Evolutionary conservation across 176 grass and related monocot genomes (phyloP).

Genomic region (Luzula sylvatica): DNA sequence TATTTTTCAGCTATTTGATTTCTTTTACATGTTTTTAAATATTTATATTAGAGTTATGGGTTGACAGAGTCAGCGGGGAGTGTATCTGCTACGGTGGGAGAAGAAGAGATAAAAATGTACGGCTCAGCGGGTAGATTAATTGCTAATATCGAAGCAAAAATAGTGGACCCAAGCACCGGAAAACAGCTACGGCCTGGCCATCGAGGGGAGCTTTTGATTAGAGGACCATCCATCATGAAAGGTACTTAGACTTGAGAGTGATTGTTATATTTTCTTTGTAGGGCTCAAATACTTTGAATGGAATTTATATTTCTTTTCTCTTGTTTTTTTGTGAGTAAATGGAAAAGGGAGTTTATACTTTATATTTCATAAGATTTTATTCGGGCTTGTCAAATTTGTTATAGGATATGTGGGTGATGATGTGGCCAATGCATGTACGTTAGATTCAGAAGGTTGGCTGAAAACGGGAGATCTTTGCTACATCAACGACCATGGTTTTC

Average conservation of each 20-base stretch:
- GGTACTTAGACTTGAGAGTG: slow-evolving; percentile 5
- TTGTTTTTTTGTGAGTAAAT: no score
- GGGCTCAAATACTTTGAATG: no score
- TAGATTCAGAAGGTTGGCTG: slow-evolving; percentile 12
- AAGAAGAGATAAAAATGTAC: slow-evolving; percentile 39
- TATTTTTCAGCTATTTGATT: no score
- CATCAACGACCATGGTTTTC: slow-evolving; percentile 10
- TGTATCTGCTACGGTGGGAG: slow-evolving; percentile 19
- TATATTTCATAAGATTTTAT: no score
- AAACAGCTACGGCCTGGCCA: slow-evolving; percentile 37
- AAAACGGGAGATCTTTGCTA: slow-evolving; percentile 17
- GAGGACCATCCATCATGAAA: slow-evolving; percentile 54
- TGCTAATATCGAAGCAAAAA: slow-evolving; percentile 49
- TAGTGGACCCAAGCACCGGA: slow-evolving; percentile 51
- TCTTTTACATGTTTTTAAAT: background rate
- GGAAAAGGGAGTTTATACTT: no score
- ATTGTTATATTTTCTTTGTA: background rate
- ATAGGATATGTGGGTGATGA: slow-evolving; percentile 4
- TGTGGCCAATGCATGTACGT: background rate
- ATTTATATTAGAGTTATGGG: slow-evolving; percentile 45
- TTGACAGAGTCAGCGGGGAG: slow-evolving; percentile 51
- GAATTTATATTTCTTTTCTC: no score
- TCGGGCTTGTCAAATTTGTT: no score
- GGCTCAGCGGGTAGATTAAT: slow-evolving; percentile 50
- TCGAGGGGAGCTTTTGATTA: slow-evolving; percentile 51